Percentiles rank a stretch among this genome's conserved stretches.
These are phyloP conservation scores for Bremia lactucae DNA, from an alignment of 352 stramenopile genomes.

Conservation along the genomic window DNA sequence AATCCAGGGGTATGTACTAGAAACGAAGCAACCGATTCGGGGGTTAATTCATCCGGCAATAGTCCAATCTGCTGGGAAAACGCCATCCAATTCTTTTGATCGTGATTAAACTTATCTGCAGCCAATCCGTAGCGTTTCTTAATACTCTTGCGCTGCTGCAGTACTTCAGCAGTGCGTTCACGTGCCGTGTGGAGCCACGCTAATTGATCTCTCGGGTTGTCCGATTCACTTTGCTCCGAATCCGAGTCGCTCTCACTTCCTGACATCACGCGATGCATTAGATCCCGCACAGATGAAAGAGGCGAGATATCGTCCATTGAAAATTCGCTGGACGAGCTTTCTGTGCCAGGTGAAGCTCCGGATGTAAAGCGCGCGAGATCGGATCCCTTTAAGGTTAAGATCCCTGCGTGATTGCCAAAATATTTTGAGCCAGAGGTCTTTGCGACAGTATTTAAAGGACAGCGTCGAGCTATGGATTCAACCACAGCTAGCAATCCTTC, in stretches of 20 bases:
- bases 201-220: conserved; percentile 43
- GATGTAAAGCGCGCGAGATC: conserved; percentile 60
- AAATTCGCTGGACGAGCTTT: conserved; percentile 27
- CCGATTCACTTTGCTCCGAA: conserved; percentile 37
- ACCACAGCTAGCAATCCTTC: conserved; percentile 90
- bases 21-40: conserved; percentile 86
- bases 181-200: conserved; percentile 77
- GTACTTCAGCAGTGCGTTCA: conserved; percentile 76
- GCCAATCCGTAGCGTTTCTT: conserved; percentile 87
- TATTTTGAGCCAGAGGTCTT: conserved; percentile 17
- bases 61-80: conserved; percentile 84
- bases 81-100: conserved; percentile 87
- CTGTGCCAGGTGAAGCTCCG: conserved; percentile 14
- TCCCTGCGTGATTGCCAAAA: conserved; percentile 17
- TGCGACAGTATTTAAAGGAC: conserved; percentile 37
- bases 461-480: conserved; percentile 85
- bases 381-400: conserved; percentile 48
- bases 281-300: conserved; percentile 67
- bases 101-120: conserved; percentile 91
- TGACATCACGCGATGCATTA: conserved; percentile 80
- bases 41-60: conserved; percentile 73
- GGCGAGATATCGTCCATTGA: conserved; percentile 74
- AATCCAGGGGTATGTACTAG: conserved; percentile 88
- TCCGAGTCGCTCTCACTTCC: conserved; percentile 69
- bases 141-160: conserved; percentile 86